Evolutionary conservation across 1,139 yeast genomes (phyloP), one percentile per base, ranked within the genome.

Genomic region (Hyphopichia fennica): DNA sequence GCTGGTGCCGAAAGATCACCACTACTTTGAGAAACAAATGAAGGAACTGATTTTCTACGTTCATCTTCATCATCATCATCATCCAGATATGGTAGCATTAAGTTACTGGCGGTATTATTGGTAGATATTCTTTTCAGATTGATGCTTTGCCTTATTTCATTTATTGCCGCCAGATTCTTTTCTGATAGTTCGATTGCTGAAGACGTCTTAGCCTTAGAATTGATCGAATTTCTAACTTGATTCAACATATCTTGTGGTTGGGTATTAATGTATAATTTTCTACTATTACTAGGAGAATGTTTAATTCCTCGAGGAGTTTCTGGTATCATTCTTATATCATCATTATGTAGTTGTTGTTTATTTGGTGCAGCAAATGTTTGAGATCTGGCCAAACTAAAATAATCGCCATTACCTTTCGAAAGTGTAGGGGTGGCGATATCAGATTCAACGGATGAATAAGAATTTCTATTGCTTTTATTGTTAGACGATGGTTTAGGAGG

Each of bases 231-330:
- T 39, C 57, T 57, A 13, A 65, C 45, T 33, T 46, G 52, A 29
- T 49, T 56, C 11, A 65, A 47, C 70, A 65, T 64, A 35, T 63
- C 67, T 20, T 54, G 56, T 1, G 68, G 67, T 16, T 35, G 38
- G 15, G 38, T 35, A 19, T 35, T 35, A 16, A 22, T n/a, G 6
- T 23, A 11, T 28, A 23, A 16, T 25, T 20, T 31, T 27, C 35
- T 38, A 10, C 7, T n/a, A 13, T 15, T 18, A 17, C 28, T 22
- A 16, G 34, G 22, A 13, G 34, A 17, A 22, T 31, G 16, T 8
- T 31, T 17, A 6, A 31, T 5, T n/a, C 37, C 23, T 23, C 20
- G 13, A 11, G 30, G 31, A 3, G 37, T 23, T 15, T 23, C 30
- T 3, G 31, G 37, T 10, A 31, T 15, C 37, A 35, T 18, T 23